Base-by-base conservation (phyloP, 2,329 filamentous ascomycete species). In the Penicillium sp. region DNA sequence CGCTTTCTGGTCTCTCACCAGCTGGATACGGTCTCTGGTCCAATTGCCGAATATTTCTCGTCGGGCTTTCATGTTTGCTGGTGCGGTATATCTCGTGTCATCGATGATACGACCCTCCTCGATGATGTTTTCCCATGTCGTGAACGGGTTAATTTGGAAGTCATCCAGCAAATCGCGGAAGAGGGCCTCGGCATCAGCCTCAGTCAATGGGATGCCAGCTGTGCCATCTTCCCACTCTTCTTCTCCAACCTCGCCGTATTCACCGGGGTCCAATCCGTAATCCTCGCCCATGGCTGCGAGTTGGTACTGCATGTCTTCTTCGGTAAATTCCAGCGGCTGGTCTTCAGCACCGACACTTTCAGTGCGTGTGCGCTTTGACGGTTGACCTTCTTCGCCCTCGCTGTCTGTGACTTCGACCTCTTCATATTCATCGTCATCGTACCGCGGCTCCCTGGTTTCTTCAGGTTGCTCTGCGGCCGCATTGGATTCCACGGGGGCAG, bases 231-330 rank as follows among this genome's bases (percentile, higher is more conserved):
- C 86, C 78, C 85, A 88, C 29, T 74, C 76, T 13, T 77, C 78
- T 38, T 77, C 74, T 9, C 82, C 86, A 1, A 67, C 69, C 56
- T 87, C 86, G 54, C 87, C 89, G 67, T 91, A 91, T 66, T 92
- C 89, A 47, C 86, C 90, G 0, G 86, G 86, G 38, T 91, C 90
- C 29, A 92, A 79, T 1, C 86, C 90, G 63, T 92, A 92, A n/a
- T 91, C 87, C 62, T 89, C 83, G 50, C 89, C 91, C 90, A 97
- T 96, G 24, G 90, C 87, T 49, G 90, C 90, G 11, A 99, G 80
- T 68, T 99, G 94, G 69, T 88, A 92, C 34, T 91, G 92, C 64
- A 99, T 95, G 67, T 99, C 94, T 49, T 92, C 93, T 71, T 97
- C 94, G 52, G 89, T 90, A 66, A 96, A 96, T 66, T 97, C 93